These are phyloP conservation scores for Sugiyamaella neomexicana DNA, from an alignment of 1,139 yeast genomes.

Conservation along the genomic window DNA sequence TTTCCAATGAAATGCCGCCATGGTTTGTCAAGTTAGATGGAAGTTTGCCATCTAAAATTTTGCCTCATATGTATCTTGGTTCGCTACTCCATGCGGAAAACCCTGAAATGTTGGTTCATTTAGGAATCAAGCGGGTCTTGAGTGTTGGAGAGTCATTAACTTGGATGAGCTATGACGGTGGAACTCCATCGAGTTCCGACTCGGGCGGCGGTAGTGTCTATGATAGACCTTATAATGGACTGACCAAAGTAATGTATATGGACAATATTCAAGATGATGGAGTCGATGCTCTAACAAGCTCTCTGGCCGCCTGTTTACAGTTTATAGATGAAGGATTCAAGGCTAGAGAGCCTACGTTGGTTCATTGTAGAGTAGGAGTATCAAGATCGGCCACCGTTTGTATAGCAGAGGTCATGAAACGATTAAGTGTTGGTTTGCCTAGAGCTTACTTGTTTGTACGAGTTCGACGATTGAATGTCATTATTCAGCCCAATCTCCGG, in stretches of 20 bases:
- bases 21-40: slow-evolving; percentile 49
- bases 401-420: slow-evolving; percentile 85
- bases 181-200: slow-evolving; percentile 27
- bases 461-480: slow-evolving; percentile 80
- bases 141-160: slow-evolving; percentile 84
- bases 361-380: slow-evolving; percentile 91
- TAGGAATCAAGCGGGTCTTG: slow-evolving; percentile 74
- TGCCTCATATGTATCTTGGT: slow-evolving; percentile 85
- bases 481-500: slow-evolving; percentile 86
- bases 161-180: slow-evolving; percentile 45
- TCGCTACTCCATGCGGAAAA: slow-evolving; percentile 80
- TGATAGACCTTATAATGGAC: slow-evolving; percentile 30
- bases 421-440: slow-evolving; percentile 61
- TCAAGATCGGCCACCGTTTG: slow-evolving; percentile 88
- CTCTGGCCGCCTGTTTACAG: slow-evolving; percentile 45
- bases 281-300: slow-evolving; percentile 46
- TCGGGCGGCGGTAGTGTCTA: slow-evolving; percentile 12
- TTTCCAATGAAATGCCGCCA: slow-evolving; percentile 20
- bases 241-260: slow-evolving; percentile 43
- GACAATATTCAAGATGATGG: slow-evolving; percentile 54
- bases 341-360: slow-evolving; percentile 54
- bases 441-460: slow-evolving; percentile 79
- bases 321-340: slow-evolving; percentile 47
- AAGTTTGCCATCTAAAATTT: slow-evolving; percentile 68
- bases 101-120: slow-evolving; percentile 56